A percentile compares a stretch with the other conserved stretches of the same genome.
Conservation (phyloP, 148 eudicot genomes). For the Cornus kousa region DNA sequence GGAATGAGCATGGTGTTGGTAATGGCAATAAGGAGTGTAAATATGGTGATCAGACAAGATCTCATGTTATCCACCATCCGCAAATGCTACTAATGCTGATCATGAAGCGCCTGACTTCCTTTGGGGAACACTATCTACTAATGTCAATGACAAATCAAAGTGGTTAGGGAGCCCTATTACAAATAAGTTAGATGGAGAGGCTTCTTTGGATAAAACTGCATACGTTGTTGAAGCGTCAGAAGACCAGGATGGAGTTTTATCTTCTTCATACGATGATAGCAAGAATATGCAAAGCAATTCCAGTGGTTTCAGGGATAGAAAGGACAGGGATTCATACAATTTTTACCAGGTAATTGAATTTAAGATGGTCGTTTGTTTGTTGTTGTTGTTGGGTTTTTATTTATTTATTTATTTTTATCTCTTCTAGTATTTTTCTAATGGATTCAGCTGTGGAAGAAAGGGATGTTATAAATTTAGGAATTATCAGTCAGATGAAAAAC, state of each 20-base stretch:
- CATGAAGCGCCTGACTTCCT: slow-evolving; percentile 20
- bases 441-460: neutral
- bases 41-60: slow-evolving; percentile 16
- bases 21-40: slow-evolving; percentile 20
- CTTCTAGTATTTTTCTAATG: neutral
- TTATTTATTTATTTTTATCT: neutral
- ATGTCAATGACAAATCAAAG: slow-evolving; percentile 24
- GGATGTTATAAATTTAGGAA: neutral
- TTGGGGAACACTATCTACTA: slow-evolving; percentile 20
- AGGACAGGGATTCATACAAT: slow-evolving; percentile 62
- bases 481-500: neutral
- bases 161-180: slow-evolving; percentile 20
- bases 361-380: neutral
- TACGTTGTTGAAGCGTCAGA: slow-evolving; percentile 45
- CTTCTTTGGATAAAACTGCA: slow-evolving; percentile 34
- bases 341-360: slow-evolving; percentile 76
- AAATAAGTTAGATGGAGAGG: slow-evolving; percentile 25
- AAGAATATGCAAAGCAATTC: slow-evolving; percentile 34
- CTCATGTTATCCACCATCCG: slow-evolving; percentile 24
- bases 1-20: slow-evolving; percentile 52
- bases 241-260: slow-evolving; percentile 36
- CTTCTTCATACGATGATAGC: slow-evolving; percentile 47
- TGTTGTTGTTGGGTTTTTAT: too few species aligned
- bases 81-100: slow-evolving; percentile 12
- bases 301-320: slow-evolving; percentile 34